Percentiles rank a stretch among this genome's conserved stretches.
These are phyloP conservation scores for Aegilops speltoides DNA, from an alignment of 176 grass and related monocot species.

Conservation along the genomic window DNA sequence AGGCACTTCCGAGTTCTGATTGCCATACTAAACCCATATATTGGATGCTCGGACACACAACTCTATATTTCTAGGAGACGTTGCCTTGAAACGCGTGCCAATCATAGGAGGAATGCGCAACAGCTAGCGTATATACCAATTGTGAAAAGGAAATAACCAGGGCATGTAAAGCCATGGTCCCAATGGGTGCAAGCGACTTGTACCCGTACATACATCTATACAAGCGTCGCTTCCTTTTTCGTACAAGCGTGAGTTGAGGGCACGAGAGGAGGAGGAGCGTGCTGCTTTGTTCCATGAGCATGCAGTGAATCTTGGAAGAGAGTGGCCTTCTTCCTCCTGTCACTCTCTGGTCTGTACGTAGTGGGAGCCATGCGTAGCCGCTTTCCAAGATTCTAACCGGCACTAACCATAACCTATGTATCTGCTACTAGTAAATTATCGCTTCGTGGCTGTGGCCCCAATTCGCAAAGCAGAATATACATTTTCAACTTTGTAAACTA, in stretches of 20 bases:
- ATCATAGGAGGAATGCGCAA: background rate
- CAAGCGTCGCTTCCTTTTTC: background rate
- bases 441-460: slow-evolving; percentile 11
- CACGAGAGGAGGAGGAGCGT: slow-evolving; percentile 3
- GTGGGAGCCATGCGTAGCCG: slow-evolving; percentile 28
- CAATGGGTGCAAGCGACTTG: slow-evolving; percentile 2
- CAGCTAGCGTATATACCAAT: background rate
- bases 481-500: slow-evolving; percentile 23
- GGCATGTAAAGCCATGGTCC: slow-evolving; percentile 33
- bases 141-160: background rate
- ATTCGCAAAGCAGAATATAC: slow-evolving; percentile 34
- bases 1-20: background rate
- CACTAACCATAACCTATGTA: background rate
- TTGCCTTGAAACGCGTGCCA: slow-evolving; percentile 11
- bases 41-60: background rate
- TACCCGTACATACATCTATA: background rate
- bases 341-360: background rate
- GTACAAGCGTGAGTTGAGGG: background rate
- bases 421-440: background rate
- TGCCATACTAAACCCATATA: background rate
- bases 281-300: slow-evolving; percentile 27
- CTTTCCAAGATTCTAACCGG: slow-evolving; percentile 14
- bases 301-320: slow-evolving; percentile 17
- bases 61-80: background rate
- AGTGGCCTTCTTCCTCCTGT: slow-evolving; percentile 24